Conservation (phyloP, 176 grass and related monocot species). For the Elymus sibiricus region DNA sequence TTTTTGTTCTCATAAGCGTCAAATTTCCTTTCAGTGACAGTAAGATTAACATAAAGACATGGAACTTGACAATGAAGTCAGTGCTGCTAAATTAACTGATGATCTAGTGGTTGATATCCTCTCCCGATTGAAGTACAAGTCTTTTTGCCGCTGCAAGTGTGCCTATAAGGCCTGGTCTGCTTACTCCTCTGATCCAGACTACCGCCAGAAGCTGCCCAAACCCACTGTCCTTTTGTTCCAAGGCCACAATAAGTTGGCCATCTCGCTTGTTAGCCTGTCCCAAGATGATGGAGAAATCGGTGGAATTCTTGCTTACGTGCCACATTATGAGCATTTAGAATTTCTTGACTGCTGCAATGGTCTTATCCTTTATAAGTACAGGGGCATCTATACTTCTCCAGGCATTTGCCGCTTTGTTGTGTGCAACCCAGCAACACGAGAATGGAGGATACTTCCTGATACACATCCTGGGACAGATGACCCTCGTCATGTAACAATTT, state of each 20-base stretch:
- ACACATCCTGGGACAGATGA: too few species aligned
- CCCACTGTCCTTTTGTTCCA: slow-evolving; percentile 30
- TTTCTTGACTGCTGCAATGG: slow-evolving; percentile 48
- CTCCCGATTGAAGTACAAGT: neutral
- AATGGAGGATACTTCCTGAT: too few species aligned
- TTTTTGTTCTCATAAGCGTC: neutral
- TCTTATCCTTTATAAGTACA: slow-evolving; percentile 46
- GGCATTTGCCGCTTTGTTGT: too few species aligned
- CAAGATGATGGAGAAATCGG: neutral
- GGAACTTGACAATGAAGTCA: neutral
- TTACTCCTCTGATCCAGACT: neutral
- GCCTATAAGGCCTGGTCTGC: neutral
- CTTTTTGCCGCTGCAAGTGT: neutral
- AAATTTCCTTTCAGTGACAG: neutral
- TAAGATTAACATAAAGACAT: neutral
- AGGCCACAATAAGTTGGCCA: neutral
- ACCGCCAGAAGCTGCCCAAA: slow-evolving; percentile 23
- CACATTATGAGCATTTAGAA: neutral
- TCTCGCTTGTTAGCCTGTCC: neutral
- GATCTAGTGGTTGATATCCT: neutral
- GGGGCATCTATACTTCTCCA: too few species aligned
- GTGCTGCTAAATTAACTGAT: neutral
- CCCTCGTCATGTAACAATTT: too few species aligned
- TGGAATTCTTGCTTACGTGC: slow-evolving; percentile 27
- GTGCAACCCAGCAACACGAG: too few species aligned